These are phyloP conservation scores for Fusarium pseudocircinatum DNA, from an alignment of 2,329 filamentous ascomycete genomes.

Conservation along the genomic window DNA sequence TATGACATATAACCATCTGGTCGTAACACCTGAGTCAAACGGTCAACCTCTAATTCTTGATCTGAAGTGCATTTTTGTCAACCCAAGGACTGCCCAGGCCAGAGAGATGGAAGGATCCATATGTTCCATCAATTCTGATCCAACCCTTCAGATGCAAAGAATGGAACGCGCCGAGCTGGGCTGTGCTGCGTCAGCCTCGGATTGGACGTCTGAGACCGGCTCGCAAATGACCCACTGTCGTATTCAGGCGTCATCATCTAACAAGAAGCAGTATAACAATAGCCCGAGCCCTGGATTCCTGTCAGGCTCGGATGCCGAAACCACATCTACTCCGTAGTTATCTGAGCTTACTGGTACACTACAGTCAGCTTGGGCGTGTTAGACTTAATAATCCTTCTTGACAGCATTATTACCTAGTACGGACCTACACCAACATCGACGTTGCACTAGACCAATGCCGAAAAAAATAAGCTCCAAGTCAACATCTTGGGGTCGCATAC, in stretches of 20 bases:
- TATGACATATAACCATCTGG: neutral
- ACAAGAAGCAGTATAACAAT: neutral
- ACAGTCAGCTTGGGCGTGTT: neutral
- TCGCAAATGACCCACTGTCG: slow-evolving; percentile 27
- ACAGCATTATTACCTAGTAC: neutral
- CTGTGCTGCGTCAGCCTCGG: slow-evolving; percentile 31
- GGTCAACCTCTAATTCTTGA: neutral
- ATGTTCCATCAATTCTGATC: slow-evolving; percentile 26
- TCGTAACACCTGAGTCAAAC: neutral
- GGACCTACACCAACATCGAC: neutral
- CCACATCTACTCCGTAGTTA: neutral
- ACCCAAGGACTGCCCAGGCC: neutral
- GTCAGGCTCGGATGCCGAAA: neutral
- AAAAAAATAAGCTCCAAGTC: neutral
- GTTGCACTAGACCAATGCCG: neutral
- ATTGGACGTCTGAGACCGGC: slow-evolving; percentile 16
- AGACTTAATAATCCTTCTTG: neutral
- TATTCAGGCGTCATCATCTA: slow-evolving; percentile 25
- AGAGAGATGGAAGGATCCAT: slow-evolving; percentile 7
- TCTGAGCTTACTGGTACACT: neutral
- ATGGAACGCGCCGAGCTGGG: slow-evolving; percentile 24
- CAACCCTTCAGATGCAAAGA: slow-evolving; percentile 30
- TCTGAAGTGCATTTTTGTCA: neutral
- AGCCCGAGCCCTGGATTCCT: neutral
- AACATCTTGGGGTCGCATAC: slow-evolving; percentile 25